phyloP scores from a whole-genome alignment of 2,329 filamentous ascomycete genomes.

The Sclerotinia minor region DNA sequence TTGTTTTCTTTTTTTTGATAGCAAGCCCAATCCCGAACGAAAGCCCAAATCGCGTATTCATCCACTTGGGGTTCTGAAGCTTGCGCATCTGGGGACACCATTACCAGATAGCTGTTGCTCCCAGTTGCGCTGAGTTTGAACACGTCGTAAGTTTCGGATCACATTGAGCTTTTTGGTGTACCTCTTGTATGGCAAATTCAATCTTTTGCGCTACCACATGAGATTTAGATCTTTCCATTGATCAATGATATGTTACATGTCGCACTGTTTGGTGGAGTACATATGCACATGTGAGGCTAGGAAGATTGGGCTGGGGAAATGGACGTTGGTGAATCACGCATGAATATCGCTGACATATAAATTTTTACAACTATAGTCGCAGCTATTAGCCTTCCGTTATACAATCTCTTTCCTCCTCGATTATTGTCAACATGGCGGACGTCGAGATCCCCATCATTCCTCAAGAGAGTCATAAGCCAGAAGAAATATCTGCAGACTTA shows the following conservation, averaged over 20 bases:
- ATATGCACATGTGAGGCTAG: constrained; percentile 22
- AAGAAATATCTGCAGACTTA: background rate
- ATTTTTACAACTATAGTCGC: constrained; percentile 20
- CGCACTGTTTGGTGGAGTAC: constrained; percentile 16
- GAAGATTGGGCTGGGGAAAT: constrained; percentile 9
- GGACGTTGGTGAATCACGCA: constrained; percentile 15
- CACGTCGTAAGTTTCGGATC: constrained; percentile 25
- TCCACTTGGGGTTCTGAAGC: constrained; percentile 5
- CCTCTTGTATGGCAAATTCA: constrained; percentile 5
- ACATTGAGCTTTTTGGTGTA: constrained; percentile 15
- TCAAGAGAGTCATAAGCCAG: constrained; percentile 6
- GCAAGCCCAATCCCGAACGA: constrained; percentile 1
- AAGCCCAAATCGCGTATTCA: constrained; percentile 18
- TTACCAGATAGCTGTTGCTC: constrained; percentile 10
- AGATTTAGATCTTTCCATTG: constrained; percentile 19
- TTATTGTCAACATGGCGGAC: constrained; percentile 25
- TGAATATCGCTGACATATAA: constrained; percentile 20
- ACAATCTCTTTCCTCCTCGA: constrained; percentile 12
- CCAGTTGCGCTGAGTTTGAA: constrained; percentile 15
- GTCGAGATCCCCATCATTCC: constrained; percentile 10
- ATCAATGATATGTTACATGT: constrained; percentile 21
- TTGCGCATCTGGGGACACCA: constrained; percentile 3
- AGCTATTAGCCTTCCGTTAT: constrained; percentile 21
- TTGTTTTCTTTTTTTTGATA: constrained; percentile 18
- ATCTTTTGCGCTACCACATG: constrained; percentile 17